Percentiles rank a stretch among this genome's conserved stretches.
Conservation (phyloP, 2,329 filamentous ascomycete species). For the Paraphaeosphaeria sporulosa region DNA sequence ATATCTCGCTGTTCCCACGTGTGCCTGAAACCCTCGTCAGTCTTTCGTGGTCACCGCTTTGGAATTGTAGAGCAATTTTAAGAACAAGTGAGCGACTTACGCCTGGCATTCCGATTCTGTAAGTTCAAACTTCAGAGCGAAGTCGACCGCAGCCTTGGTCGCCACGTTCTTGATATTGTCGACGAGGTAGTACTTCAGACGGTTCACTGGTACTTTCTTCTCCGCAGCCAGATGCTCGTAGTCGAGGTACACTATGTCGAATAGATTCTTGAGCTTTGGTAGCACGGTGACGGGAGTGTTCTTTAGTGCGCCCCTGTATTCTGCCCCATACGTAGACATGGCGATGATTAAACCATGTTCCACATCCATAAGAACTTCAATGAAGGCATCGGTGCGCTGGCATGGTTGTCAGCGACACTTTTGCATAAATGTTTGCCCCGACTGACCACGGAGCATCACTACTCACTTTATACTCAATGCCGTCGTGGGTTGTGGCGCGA, state of each 20-base stretch:
- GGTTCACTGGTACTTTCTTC: neutral
- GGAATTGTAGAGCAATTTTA: neutral
- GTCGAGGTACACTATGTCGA: slow-evolving; percentile 15
- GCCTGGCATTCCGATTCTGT: neutral
- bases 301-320: neutral
- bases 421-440: neutral
- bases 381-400: slow-evolving; percentile 5
- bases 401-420: neutral
- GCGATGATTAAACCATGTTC: slow-evolving; percentile 13
- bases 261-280: slow-evolving; percentile 14
- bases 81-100: neutral
- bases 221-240: slow-evolving; percentile 1
- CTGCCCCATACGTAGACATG: slow-evolving; percentile 5
- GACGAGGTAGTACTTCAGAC: slow-evolving; percentile 1
- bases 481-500: neutral
- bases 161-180: neutral
- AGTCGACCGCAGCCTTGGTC: neutral
- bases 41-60: neutral
- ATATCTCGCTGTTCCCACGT: neutral
- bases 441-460: neutral
- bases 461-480: neutral
- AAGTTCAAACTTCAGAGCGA: neutral
- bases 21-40: neutral
- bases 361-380: slow-evolving; percentile 10
- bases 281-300: slow-evolving; percentile 2